Conservation (phyloP, 2,329 filamentous ascomycete genomes). For the Ophiocordyceps unilateralis region DNA sequence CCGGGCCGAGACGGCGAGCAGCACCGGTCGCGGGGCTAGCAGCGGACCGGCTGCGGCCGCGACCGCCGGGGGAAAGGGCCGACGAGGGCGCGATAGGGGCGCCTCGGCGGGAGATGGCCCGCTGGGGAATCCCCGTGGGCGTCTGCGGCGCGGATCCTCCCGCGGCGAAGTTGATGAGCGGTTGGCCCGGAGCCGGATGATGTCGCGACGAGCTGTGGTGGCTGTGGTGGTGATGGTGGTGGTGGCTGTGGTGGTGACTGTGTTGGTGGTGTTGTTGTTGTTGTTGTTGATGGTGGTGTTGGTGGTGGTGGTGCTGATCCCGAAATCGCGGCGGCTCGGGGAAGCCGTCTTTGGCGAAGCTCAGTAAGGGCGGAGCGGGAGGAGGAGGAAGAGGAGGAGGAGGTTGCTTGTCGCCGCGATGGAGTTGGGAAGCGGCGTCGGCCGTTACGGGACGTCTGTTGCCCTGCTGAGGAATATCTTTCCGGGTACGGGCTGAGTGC, state of each 20-base stretch:
- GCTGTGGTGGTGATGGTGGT: neutral
- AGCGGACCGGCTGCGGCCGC: constrained; percentile 10
- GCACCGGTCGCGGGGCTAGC: constrained; percentile 4
- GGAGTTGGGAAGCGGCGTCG: constrained; percentile 6
- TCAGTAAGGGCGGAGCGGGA: constrained; percentile 43
- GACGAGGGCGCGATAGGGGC: neutral
- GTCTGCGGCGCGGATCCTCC: constrained; percentile 6
- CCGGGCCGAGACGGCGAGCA: constrained; percentile 1
- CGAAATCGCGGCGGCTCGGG: constrained; percentile 41
- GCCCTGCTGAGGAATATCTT: constrained; percentile 7
- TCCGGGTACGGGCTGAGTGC: constrained; percentile 17
- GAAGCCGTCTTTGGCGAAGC: constrained; percentile 39
- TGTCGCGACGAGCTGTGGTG: neutral
- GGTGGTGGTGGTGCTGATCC: constrained; percentile 32
- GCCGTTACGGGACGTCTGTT: constrained; percentile 10
- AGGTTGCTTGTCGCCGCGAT: constrained; percentile 7
- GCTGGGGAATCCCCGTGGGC: constrained; percentile 1
- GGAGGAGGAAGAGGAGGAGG: constrained; percentile 16
- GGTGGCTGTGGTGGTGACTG: neutral
- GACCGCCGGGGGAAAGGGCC: neutral
- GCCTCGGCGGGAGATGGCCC: constrained; percentile 3
- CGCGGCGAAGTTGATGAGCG: constrained; percentile 29
- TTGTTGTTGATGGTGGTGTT: constrained; percentile 10
- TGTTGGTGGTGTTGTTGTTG: neutral
- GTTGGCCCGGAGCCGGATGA: constrained; percentile 10